Evolutionary conservation across 441 rosid genomes (phyloP).

Genomic region (Viola pubescens): DNA sequence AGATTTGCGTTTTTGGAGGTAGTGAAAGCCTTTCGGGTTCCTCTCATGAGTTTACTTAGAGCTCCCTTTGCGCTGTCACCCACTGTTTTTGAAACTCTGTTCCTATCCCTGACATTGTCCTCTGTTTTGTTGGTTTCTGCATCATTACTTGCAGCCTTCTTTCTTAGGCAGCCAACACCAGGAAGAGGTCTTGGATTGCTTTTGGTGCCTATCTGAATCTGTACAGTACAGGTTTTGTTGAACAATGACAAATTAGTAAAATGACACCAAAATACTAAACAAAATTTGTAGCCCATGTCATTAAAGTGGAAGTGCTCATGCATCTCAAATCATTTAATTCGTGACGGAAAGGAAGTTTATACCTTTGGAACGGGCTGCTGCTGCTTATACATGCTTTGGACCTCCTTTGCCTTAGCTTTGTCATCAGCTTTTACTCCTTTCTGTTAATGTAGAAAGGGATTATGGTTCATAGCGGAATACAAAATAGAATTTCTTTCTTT

Average conservation of each 20-base stretch:
- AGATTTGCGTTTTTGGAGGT: constrained; percentile 5
- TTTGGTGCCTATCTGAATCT: no score
- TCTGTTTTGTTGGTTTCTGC: constrained; percentile 10
- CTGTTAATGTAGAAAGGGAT: not conserved
- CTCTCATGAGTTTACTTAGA: constrained; percentile 15
- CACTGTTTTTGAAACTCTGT: constrained; percentile 5
- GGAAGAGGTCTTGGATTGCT: constrained; percentile 10
- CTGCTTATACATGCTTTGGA: constrained; percentile 6
- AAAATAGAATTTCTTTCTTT: no score
- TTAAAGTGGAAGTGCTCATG: no score
- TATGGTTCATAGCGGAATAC: not conserved
- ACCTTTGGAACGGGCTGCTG: constrained; percentile 5
- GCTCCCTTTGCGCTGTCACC: constrained; percentile 10
- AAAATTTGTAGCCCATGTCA: no score
- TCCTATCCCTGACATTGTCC: constrained; percentile 14
- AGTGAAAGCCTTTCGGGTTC: constrained; percentile 17
- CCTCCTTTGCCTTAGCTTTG: not conserved
- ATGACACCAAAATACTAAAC: no score
- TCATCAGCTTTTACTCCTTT: not conserved
- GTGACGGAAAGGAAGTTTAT: not conserved
- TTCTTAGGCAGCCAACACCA: constrained; percentile 6
- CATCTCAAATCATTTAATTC: no score
- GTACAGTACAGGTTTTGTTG: no score
- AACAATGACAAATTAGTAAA: no score
- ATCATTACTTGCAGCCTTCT: not conserved